Evolutionary conservation across 768 basidiomycete species (phyloP).

Genomic region (Exsudoporus frostii): DNA sequence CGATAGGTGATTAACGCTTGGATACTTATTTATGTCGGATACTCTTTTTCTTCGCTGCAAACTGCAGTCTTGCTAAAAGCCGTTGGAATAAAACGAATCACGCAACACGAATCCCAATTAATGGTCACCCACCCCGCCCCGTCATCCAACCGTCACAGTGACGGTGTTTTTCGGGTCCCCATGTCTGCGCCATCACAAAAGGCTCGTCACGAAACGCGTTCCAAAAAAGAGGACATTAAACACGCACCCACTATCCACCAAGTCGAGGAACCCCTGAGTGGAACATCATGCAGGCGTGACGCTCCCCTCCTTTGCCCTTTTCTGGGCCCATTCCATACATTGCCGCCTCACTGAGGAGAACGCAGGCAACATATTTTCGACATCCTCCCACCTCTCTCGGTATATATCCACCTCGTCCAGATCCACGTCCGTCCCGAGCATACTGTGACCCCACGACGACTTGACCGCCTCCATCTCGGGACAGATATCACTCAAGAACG

Average conservation of each 20-base stretch:
- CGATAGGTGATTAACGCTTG: background rate
- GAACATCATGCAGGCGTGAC: background rate
- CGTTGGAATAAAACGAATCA: background rate
- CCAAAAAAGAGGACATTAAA: too few species aligned
- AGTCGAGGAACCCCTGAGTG: background rate
- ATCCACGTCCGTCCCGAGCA: background rate
- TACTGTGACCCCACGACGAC: constrained; percentile 12
- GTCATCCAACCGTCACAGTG: background rate
- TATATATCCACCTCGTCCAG: constrained; percentile 9
- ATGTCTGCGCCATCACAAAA: background rate
- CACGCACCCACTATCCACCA: background rate
- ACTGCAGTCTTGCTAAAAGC: background rate
- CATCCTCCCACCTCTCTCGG: constrained; percentile 22
- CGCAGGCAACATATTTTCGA: constrained; percentile 20
- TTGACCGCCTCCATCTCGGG: constrained; percentile 12
- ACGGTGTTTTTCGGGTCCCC: background rate
- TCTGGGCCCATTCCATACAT: constrained; percentile 5
- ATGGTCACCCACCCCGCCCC: background rate
- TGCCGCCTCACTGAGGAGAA: constrained; percentile 22
- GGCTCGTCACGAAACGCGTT: background rate
- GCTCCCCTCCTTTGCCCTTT: background rate
- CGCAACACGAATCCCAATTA: background rate
- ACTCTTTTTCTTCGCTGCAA: background rate
- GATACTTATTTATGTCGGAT: background rate
- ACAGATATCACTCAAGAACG: constrained; percentile 27